These are phyloP conservation scores for Colletotrichum sojae DNA, from an alignment of 2,329 filamentous ascomycete genomes.

Conservation along the genomic window DNA sequence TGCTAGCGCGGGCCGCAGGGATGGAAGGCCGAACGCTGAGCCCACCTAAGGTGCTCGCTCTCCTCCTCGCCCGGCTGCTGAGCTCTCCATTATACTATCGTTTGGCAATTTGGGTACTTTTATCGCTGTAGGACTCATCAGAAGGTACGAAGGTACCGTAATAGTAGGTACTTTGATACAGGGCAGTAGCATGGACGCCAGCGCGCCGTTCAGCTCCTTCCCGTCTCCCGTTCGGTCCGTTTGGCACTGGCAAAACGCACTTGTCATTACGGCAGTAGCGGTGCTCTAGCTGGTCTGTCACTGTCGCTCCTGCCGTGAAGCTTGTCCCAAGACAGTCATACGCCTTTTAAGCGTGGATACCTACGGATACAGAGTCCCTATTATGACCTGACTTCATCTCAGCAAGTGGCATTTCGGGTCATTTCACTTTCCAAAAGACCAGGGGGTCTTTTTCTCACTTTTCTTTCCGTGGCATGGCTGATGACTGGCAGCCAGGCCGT, in stretches of 20 bases:
- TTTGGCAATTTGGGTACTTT: too few species aligned
- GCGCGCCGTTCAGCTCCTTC: neutral
- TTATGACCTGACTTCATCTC: conserved; percentile 23
- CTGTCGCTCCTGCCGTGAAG: conserved; percentile 12
- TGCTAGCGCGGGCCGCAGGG: conserved; percentile 30
- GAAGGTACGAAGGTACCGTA: too few species aligned
- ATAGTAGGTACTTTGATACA: too few species aligned
- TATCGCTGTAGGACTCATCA: too few species aligned
- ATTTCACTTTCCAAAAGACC: neutral
- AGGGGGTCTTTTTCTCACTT: too few species aligned
- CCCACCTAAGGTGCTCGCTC: too few species aligned
- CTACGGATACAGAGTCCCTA: too few species aligned
- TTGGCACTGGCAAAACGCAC: too few species aligned
- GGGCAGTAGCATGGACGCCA: too few species aligned
- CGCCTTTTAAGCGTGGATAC: conserved; percentile 7
- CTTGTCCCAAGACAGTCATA: conserved; percentile 22
- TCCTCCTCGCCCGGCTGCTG: conserved; percentile 11
- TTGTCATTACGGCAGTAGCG: conserved; percentile 2
- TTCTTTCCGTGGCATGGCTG: neutral
- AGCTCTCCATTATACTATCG: neutral
- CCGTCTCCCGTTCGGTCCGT: too few species aligned
- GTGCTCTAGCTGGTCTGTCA: conserved; percentile 23
- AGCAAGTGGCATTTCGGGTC: neutral
- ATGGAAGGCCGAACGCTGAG: conserved; percentile 3
- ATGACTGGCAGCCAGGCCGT: conserved; percentile 5